Evolutionary conservation across 495 filamentous ascomycete genomes (phyloP), one percentile per base, ranked within the genome.

Genomic region (Sporormia fimetaria): DNA sequence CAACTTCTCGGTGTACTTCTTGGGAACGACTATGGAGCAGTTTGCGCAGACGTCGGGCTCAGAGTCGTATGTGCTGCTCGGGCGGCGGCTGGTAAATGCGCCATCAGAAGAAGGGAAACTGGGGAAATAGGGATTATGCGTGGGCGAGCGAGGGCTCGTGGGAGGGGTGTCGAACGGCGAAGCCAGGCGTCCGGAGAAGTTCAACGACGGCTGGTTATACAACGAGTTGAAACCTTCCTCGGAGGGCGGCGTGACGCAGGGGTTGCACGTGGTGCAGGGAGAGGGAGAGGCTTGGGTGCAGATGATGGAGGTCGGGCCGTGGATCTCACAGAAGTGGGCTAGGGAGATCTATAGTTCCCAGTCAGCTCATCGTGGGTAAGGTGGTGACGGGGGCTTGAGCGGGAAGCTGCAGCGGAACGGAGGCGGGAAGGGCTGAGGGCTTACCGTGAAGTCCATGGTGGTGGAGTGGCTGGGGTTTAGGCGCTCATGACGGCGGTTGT

Each of bases 241-340:
- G 32, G 53, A 42, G 21, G 49, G 44, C 24, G 46, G 56, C 17
- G 50, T 54, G 2, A 55, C 58, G 33, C 69, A 67, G 31, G 76
- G 73, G 55, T 65, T 76, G 57, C 87, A 95, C 58, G 78, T 75
- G 39, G 67, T 60, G 57, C 87, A 95, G 36, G 79, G 69, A 30
- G 86, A 78, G 1, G 83, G 81, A 17, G 83, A 67, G 34, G 83
- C 80, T 63, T 94, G 86, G 39, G 87, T 94, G 60, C 92, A 93
- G 64, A 95, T 82, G 61, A 95, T 78, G 37, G 87, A 90, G 34
- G 87, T 94, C 9, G 87, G 87, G 45, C 87, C 87, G 70, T 95
- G 87, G 54, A 86, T 70, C 63, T 95, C 87, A 69, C 87, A 95
- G 63, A 93, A 95, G 66, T 95, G 87, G 56, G 87, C 87, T 52